These are phyloP conservation scores for Daldinia concentrica DNA, from an alignment of 495 filamentous ascomycete species.

Conservation along the genomic window DNA sequence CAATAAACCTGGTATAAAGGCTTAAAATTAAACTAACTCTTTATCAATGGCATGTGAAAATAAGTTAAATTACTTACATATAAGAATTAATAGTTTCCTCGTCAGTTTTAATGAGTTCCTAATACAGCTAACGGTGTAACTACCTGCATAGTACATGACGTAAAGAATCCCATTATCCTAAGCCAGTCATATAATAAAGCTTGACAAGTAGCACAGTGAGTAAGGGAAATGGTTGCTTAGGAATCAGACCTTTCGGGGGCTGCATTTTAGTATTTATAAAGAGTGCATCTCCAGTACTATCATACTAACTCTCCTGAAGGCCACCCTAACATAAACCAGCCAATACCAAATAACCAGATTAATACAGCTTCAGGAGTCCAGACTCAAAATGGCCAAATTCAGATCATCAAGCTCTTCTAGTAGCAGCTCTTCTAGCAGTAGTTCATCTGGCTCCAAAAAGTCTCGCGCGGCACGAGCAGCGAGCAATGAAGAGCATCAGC, in stretches of 20 bases:
- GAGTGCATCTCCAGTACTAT: neutral
- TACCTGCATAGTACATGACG: no score
- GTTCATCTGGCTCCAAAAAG: neutral
- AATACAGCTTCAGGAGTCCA: neutral
- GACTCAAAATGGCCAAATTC: conserved; percentile 10
- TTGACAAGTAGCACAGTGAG: neutral
- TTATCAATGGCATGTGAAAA: no score
- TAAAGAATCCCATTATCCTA: no score
- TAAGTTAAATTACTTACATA: no score
- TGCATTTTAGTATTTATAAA: neutral
- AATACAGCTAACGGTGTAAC: no score
- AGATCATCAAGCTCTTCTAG: conserved; percentile 22
- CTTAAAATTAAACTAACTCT: no score
- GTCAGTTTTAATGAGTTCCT: no score
- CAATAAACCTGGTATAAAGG: no score
- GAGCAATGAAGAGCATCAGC: neutral
- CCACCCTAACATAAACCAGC: neutral
- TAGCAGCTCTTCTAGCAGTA: conserved; percentile 17
- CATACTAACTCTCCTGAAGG: neutral
- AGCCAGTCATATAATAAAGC: no score
- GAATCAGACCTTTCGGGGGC: neutral
- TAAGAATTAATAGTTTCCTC: no score
- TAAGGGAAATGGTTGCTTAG: neutral
- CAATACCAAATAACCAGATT: neutral
- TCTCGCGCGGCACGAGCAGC: neutral